Evolutionary conservation across 2,329 filamentous ascomycete species (phyloP).

Genomic region (Xylariaceae sp.): DNA sequence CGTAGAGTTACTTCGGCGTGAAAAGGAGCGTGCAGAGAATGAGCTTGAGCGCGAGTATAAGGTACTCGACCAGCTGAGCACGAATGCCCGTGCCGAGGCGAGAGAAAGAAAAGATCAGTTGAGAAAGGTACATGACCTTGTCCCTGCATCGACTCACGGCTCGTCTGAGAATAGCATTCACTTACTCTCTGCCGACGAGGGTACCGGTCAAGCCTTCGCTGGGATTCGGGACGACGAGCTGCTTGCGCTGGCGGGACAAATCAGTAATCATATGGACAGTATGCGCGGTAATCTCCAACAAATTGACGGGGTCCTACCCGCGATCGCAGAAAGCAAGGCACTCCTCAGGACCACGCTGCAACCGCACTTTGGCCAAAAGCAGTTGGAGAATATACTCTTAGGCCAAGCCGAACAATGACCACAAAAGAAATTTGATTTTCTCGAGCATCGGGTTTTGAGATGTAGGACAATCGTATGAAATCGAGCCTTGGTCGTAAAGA

Average conservation of each 20-base stretch:
- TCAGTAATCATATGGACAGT: constrained; percentile 54
- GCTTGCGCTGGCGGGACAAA: constrained; percentile 43
- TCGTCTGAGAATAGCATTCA: constrained; percentile 10
- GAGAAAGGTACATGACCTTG: constrained; percentile 48
- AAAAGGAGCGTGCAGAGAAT: constrained; percentile 53
- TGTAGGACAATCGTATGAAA: neutral
- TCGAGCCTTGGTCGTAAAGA: neutral
- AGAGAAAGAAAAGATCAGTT: constrained; percentile 47
- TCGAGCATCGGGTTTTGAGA: neutral
- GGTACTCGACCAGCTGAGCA: constrained; percentile 47
- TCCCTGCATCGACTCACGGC: constrained; percentile 35
- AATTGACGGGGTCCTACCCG: constrained; percentile 48
- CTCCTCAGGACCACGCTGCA: constrained; percentile 48
- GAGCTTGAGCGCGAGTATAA: constrained; percentile 55
- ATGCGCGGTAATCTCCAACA: constrained; percentile 52
- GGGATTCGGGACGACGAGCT: constrained; percentile 40
- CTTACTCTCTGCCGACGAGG: constrained; percentile 19
- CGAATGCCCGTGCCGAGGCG: constrained; percentile 53
- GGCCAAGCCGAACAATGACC: constrained; percentile 9
- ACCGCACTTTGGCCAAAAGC: constrained; percentile 41
- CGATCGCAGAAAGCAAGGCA: constrained; percentile 46
- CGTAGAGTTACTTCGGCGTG: constrained; percentile 55
- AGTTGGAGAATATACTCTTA: constrained; percentile 48
- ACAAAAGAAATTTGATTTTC: constrained; percentile 1
- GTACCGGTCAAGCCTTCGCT: constrained; percentile 25